Percentiles rank a stretch among this genome's conserved stretches.
Conservation (phyloP, 352 stramenopile genomes). For the Pythium grandisporangium region DNA sequence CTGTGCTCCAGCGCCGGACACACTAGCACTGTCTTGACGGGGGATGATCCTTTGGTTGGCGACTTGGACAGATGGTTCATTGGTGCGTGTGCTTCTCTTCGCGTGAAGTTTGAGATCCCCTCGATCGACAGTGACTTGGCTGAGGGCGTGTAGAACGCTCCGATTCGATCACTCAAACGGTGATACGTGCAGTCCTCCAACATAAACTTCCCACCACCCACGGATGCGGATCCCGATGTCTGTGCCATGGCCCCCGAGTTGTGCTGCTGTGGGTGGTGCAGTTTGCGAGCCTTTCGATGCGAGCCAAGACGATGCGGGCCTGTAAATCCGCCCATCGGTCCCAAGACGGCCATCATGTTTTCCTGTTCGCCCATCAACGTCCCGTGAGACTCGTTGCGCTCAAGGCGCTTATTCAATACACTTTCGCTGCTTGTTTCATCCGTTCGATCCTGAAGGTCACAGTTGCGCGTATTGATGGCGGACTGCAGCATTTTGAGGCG, state of each 20-base stretch:
- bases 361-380: conserved; percentile 16
- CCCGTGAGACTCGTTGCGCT: conserved; percentile 15
- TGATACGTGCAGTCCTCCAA: conserved; percentile 68
- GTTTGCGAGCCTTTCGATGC: conserved; percentile 19
- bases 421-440: conserved; percentile 1
- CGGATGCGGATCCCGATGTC: neutral
- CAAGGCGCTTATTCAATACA: conserved; percentile 1
- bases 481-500: conserved; percentile 78
- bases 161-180: conserved; percentile 75
- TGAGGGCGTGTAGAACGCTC: conserved; percentile 60
- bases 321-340: conserved; percentile 59
- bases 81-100: conserved; percentile 32
- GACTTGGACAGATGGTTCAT: conserved; percentile 25
- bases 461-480: conserved; percentile 74
- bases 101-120: conserved; percentile 56
- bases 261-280: too few relatives aligned
- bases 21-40: conserved; percentile 22
- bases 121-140: conserved; percentile 57
- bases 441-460: conserved; percentile 40
- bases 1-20: conserved; percentile 52
- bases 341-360: conserved; percentile 59
- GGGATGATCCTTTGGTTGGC: conserved; percentile 22
- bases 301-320: conserved; percentile 18
- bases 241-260: neutral
- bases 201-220: too few relatives aligned